Conservation (phyloP, 2,329 filamentous ascomycete genomes). For the Sarocladiaceae sp. region DNA sequence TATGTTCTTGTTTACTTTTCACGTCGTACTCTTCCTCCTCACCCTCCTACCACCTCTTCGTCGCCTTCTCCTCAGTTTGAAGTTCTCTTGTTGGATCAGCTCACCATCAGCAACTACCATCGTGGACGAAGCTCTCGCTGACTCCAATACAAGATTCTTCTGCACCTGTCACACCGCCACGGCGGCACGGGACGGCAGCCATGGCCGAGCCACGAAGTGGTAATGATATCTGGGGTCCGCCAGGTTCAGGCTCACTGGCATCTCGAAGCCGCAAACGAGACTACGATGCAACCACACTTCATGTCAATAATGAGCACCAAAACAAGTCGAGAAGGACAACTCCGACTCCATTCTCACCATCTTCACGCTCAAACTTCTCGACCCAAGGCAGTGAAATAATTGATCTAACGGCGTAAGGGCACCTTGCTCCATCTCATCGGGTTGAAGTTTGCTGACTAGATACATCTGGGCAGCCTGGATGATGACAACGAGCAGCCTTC, state of each 20-base stretch:
- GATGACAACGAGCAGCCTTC: neutral
- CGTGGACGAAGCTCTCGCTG: neutral
- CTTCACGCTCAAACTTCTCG: constrained; percentile 4
- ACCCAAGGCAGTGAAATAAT: constrained; percentile 24
- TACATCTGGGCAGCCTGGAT: neutral
- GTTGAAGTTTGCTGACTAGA: neutral
- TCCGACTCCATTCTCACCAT: constrained; percentile 1
- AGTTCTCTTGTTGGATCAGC: no score
- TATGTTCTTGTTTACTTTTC: neutral
- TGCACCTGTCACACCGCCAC: neutral
- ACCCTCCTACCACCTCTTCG: neutral
- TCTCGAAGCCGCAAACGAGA: constrained; percentile 23
- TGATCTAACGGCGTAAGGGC: constrained; percentile 35
- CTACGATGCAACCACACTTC: constrained; percentile 14
- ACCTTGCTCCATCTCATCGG: neutral
- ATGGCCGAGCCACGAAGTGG: neutral
- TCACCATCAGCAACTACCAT: no score
- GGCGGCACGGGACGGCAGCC: neutral
- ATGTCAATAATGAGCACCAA: constrained; percentile 8
- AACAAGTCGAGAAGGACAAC: constrained; percentile 29
- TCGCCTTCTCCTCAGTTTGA: neutral
- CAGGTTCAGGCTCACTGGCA: neutral
- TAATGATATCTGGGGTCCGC: neutral
- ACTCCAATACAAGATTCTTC: neutral
- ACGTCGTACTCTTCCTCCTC: neutral